Conservation (phyloP, 2,329 filamentous ascomycete genomes). For the Sclerotinia borealis region DNA sequence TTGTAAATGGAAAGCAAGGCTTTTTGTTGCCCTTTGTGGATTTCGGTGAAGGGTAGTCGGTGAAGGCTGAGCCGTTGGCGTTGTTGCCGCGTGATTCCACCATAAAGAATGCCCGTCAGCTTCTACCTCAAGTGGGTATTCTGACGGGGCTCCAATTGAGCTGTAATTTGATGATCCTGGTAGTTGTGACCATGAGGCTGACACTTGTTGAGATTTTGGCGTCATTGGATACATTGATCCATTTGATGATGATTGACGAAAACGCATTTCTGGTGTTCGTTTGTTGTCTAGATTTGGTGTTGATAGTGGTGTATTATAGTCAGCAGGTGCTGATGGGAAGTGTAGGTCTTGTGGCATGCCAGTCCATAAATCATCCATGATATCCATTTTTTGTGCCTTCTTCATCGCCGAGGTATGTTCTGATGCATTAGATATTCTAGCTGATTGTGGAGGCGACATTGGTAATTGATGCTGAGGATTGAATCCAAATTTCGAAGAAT, state of each 20-base stretch:
- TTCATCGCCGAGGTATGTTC: slow-evolving; percentile 13
- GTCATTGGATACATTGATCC: slow-evolving; percentile 21
- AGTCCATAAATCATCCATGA: slow-evolving; percentile 29
- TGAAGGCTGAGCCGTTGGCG: slow-evolving; percentile 26
- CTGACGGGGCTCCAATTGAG: slow-evolving; percentile 14
- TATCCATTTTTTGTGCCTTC: slow-evolving; percentile 23
- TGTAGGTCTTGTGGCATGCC: slow-evolving; percentile 29
- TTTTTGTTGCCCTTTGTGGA: slow-evolving; percentile 26
- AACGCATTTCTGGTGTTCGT: slow-evolving; percentile 22
- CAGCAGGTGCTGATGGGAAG: slow-evolving; percentile 18
- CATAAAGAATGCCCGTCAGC: slow-evolving; percentile 23
- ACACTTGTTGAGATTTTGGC: slow-evolving; percentile 22
- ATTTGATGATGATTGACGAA: slow-evolving; percentile 18
- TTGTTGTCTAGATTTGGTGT: slow-evolving; percentile 23
- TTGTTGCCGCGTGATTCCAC: slow-evolving; percentile 29
- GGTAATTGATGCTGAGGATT: slow-evolving; percentile 39
- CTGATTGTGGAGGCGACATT: slow-evolving; percentile 41
- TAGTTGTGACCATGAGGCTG: slow-evolving; percentile 24
- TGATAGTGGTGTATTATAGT: slow-evolving; percentile 24
- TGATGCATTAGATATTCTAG: slow-evolving; percentile 31
- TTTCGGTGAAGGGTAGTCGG: slow-evolving; percentile 25
- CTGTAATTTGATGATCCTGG: slow-evolving; percentile 17
- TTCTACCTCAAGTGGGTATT: slow-evolving; percentile 13
- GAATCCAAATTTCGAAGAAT: slow-evolving; percentile 40
- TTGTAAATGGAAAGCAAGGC: slow-evolving; percentile 28